phyloP scores from a whole-genome alignment of 495 filamentous ascomycete species.

The Neurospora sp. region DNA sequence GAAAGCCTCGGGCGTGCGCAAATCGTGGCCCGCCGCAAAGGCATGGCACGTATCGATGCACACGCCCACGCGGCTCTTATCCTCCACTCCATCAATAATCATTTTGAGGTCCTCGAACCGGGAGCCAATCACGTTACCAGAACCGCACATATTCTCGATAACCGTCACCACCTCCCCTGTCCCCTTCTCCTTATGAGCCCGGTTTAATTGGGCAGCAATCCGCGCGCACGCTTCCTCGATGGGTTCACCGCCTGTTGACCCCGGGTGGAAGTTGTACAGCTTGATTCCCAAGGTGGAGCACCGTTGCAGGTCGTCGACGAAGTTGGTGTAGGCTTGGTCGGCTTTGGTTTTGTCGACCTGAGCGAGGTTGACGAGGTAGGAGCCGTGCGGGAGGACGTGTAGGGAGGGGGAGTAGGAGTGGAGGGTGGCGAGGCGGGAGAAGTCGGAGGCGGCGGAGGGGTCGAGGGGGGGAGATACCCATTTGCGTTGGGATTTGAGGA shows the following conservation, averaged over 20 bases:
- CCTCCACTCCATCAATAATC: constrained; percentile 65
- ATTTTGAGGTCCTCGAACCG: constrained; percentile 76
- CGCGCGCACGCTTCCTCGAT: constrained; percentile 62
- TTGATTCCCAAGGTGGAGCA: constrained; percentile 83
- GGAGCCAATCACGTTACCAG: constrained; percentile 76
- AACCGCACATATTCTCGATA: constrained; percentile 91
- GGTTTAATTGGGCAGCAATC: constrained; percentile 69
- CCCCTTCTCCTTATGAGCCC: constrained; percentile 62
- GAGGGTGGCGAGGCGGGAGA: constrained; percentile 52
- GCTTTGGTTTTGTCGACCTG: constrained; percentile 69
- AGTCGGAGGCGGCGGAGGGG: constrained; percentile 53
- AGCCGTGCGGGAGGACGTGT: constrained; percentile 81
- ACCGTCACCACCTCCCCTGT: constrained; percentile 70
- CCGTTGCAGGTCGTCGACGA: constrained; percentile 78
- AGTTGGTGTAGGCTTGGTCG: constrained; percentile 74
- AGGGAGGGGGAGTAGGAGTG: constrained; percentile 62
- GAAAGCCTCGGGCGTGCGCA: constrained; percentile 67
- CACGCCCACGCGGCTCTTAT: constrained; percentile 84
- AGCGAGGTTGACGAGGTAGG: constrained; percentile 92
- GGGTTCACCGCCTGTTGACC: constrained; percentile 56
- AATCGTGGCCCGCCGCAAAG: constrained; percentile 87
- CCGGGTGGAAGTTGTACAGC: constrained; percentile 97
- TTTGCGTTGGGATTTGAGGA: constrained; percentile 91
- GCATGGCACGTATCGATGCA: constrained; percentile 96
- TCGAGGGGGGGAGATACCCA: constrained; percentile 79